phyloP scores from a whole-genome alignment of 441 rosid genomes.

The Mallotus repandus region DNA sequence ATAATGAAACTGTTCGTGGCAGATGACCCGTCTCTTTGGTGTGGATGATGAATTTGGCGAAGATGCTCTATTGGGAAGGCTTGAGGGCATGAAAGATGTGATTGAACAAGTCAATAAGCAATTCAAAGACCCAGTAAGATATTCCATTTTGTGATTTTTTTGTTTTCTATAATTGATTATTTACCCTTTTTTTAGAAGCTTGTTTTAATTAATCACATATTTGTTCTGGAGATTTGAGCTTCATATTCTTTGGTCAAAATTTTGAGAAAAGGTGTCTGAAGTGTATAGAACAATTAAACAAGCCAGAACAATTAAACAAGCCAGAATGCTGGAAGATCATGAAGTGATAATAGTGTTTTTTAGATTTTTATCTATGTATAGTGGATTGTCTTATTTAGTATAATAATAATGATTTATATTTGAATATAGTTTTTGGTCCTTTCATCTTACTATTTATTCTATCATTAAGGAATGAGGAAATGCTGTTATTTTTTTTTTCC shows the following conservation, averaged over 20 bases:
- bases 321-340: not conserved
- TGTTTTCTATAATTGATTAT: not conserved
- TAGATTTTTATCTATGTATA: not conserved
- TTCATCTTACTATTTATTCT: not conserved
- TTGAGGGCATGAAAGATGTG: slow-evolving; percentile 97
- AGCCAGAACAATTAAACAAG: not conserved
- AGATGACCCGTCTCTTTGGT: slow-evolving; percentile 90
- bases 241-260: not conserved
- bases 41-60: slow-evolving; percentile 90
- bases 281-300: not conserved
- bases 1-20: slow-evolving; percentile 28
- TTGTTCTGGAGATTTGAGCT: not conserved
- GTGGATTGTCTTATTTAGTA: not conserved
- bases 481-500: not conserved
- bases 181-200: not conserved
- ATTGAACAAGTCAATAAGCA: slow-evolving; percentile 95
- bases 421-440: not conserved
- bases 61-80: slow-evolving; percentile 95
- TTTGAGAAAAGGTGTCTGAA: not conserved
- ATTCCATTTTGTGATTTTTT: slow-evolving; percentile 18
- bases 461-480: not conserved
- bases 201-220: slow-evolving; percentile 2
- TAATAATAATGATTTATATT: not conserved
- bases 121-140: slow-evolving; percentile 91
- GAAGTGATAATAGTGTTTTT: not conserved